phyloP scores from a whole-genome alignment of 352 stramenopile species.

The Pythium apleroticum region DNA sequence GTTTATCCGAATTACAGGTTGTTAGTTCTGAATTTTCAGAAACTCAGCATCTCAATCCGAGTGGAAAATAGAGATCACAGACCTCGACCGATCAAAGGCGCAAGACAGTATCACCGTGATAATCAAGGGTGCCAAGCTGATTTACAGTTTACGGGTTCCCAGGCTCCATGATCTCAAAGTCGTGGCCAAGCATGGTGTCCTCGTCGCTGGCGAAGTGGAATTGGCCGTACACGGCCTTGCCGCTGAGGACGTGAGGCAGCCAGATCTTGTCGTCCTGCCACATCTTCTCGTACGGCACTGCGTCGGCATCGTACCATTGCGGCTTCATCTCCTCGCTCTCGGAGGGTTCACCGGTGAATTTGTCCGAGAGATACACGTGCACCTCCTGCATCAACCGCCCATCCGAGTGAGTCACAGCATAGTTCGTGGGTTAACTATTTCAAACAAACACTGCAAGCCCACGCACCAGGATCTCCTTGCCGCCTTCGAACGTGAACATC shows the following conservation, averaged over 20 bases:
- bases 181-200: slow-evolving; percentile 25
- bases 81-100: no score
- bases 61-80: no score
- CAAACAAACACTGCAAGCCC: not conserved
- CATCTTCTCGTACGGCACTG: slow-evolving; percentile 61
- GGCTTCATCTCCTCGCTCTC: slow-evolving; percentile 79
- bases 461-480: slow-evolving; percentile 31
- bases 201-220: slow-evolving; percentile 61
- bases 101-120: no score
- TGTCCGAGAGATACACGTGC: slow-evolving; percentile 52
- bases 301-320: slow-evolving; percentile 53
- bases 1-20: not conserved
- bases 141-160: not conserved
- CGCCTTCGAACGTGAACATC: slow-evolving; percentile 48
- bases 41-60: no score
- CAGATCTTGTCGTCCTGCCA: slow-evolving; percentile 72
- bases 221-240: slow-evolving; percentile 42
- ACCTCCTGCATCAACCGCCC: slow-evolving; percentile 23
- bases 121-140: no score
- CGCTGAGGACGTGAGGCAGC: slow-evolving; percentile 55
- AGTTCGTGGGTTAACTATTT: no score
- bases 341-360: slow-evolving; percentile 41
- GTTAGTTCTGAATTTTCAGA: no score
- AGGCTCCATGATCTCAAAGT: slow-evolving; percentile 27
- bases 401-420: no score